Conservation (phyloP, 345 rosid genomes). For the Capsella bursapastoris region DNA sequence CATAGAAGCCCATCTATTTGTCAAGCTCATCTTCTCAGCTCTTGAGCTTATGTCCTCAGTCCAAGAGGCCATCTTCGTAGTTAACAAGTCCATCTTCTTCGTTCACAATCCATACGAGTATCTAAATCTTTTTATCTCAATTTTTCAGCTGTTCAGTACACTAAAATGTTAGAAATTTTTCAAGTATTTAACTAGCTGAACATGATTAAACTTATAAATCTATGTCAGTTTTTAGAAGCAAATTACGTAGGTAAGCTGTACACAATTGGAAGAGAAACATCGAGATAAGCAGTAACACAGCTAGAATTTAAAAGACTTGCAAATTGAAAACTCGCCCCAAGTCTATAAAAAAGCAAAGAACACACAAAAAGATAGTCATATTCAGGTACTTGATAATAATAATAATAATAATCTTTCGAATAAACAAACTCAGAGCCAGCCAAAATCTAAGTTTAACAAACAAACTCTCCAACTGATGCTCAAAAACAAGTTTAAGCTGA, state of each 20-base stretch:
- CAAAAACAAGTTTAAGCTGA: slow-evolving; percentile 45
- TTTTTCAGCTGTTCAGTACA: too few relatives aligned
- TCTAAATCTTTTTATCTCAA: too few relatives aligned
- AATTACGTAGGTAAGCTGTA: background rate
- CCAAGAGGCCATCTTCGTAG: too few relatives aligned
- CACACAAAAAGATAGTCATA: slow-evolving; percentile 21
- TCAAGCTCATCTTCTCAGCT: background rate
- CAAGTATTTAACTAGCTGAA: too few relatives aligned
- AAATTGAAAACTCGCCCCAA: slow-evolving; percentile 1
- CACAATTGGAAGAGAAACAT: background rate
- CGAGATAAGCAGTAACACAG: background rate
- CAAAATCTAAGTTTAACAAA: slow-evolving; percentile 21
- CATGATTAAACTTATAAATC: too few relatives aligned
- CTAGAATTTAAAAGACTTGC: background rate
- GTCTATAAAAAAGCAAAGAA: slow-evolving; percentile 8
- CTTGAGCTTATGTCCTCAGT: too few relatives aligned
- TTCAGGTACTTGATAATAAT: background rate
- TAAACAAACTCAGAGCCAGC: slow-evolving; percentile 24
- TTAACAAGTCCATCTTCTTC: too few relatives aligned
- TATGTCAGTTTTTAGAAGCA: too few relatives aligned
- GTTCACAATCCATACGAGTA: too few relatives aligned
- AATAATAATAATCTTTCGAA: slow-evolving; percentile 6
- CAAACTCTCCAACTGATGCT: slow-evolving; percentile 7
- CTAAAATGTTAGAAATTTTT: too few relatives aligned
- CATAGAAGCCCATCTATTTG: background rate